Evolutionary conservation across 2,329 filamentous ascomycete genomes (phyloP).

Genomic region (Talaromyces albobiverticillius): DNA sequence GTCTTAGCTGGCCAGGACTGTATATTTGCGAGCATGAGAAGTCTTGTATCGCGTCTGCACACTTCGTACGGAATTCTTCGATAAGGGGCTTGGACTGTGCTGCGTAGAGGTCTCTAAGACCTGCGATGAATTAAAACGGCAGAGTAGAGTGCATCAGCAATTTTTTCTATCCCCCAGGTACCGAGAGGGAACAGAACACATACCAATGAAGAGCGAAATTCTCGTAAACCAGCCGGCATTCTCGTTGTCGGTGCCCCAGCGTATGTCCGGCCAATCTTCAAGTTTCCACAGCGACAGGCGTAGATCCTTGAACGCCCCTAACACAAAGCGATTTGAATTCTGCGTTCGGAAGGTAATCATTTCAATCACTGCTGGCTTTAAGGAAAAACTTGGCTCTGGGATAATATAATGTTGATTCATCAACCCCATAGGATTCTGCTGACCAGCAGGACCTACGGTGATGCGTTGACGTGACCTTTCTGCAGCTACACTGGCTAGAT

Average conservation of each 20-base stretch:
- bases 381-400: not conserved
- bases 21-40: not conserved
- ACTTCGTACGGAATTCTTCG: not conserved
- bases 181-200: not conserved
- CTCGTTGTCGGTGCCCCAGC: not conserved
- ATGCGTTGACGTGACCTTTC: too few species aligned
- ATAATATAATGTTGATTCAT: slow-evolving; percentile 1
- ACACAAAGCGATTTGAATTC: not conserved
- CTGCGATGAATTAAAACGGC: too few species aligned
- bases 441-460: too few species aligned
- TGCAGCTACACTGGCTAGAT: too few species aligned
- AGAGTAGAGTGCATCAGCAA: too few species aligned
- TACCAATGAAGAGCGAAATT: not conserved
- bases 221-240: not conserved
- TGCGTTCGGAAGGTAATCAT: not conserved
- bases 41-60: not conserved
- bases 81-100: not conserved
- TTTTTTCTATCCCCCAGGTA: not conserved
- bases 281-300: not conserved
- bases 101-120: not conserved
- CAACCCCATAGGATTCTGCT: not conserved
- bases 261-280: not conserved
- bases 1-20: not conserved
- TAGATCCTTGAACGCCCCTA: not conserved
- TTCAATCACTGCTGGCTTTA: not conserved